Evolutionary conservation across 1,284 basidiomycete species (phyloP).

Genomic region (Melampsora abietis-canadensis): DNA sequence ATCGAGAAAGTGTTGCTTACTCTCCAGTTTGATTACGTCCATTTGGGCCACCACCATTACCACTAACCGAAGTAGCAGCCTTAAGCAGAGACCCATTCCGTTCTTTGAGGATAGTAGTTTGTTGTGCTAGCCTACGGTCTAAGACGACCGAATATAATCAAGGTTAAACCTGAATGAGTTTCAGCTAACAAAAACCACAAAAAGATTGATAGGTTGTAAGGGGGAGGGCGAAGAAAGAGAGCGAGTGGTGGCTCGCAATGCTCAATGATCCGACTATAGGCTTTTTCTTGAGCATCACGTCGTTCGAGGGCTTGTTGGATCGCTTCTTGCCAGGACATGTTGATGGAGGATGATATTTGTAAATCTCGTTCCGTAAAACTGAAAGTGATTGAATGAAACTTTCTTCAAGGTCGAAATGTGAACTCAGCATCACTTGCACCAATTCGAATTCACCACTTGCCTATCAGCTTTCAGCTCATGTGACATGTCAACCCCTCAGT

Average conservation of each 20-base stretch:
- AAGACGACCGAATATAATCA: slow-evolving; percentile 45
- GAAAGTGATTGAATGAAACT: too few species aligned
- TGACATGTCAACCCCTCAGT: too few species aligned
- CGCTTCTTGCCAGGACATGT: slow-evolving; percentile 30
- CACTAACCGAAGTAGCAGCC: slow-evolving; percentile 66
- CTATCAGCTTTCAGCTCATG: too few species aligned
- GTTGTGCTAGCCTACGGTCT: slow-evolving; percentile 84
- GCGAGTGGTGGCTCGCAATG: slow-evolving; percentile 16
- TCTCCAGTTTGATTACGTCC: neutral
- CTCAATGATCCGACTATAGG: slow-evolving; percentile 28
- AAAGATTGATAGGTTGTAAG: slow-evolving; percentile 41
- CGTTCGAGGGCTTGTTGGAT: slow-evolving; percentile 34
- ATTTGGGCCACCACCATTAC: neutral
- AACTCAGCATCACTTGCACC: too few species aligned
- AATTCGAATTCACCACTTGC: too few species aligned
- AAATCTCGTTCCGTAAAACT: too few species aligned
- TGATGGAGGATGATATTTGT: too few species aligned
- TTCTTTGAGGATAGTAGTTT: slow-evolving; percentile 80
- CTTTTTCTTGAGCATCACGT: slow-evolving; percentile 40
- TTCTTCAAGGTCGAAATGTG: too few species aligned
- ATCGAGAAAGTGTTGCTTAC: neutral
- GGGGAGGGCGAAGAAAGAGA: slow-evolving; percentile 43
- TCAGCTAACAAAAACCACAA: slow-evolving; percentile 43
- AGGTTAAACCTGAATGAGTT: slow-evolving; percentile 16
- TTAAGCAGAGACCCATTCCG: slow-evolving; percentile 78